A percentile compares a stretch with the other conserved stretches of the same genome.
These are phyloP conservation scores for Moricandia arvensis DNA, from an alignment of 345 rosid species.

Conservation along the genomic window DNA sequence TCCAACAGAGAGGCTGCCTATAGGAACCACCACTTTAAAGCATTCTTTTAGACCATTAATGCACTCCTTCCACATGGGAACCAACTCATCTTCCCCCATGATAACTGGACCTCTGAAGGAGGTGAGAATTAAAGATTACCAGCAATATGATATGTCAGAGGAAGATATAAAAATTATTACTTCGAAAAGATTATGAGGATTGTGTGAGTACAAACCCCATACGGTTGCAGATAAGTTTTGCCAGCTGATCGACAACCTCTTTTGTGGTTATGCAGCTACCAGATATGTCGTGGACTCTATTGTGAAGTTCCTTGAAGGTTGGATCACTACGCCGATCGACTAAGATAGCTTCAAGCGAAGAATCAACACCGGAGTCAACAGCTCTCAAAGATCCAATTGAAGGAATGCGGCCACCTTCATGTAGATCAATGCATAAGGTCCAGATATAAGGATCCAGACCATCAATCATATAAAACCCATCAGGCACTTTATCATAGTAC, in stretches of 20 bases:
- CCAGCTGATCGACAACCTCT: slow-evolving; percentile 94
- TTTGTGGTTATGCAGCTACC: slow-evolving; percentile 62
- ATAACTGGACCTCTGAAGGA: slow-evolving; percentile 68
- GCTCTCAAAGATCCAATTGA: slow-evolving; percentile 80
- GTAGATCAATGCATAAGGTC: slow-evolving; percentile 84
- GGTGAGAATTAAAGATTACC: slow-evolving; percentile 5
- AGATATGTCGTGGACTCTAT: slow-evolving; percentile 71
- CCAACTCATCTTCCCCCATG: slow-evolving; percentile 63
- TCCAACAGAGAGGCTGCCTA: slow-evolving; percentile 88
- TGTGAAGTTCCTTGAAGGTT: slow-evolving; percentile 78
- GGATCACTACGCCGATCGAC: slow-evolving; percentile 78
- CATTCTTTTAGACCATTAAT: slow-evolving; percentile 74
- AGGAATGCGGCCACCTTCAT: slow-evolving; percentile 86
- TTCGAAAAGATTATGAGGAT: slow-evolving; percentile 5
- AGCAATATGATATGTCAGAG: slow-evolving; percentile 36
- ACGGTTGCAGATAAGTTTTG: slow-evolving; percentile 82
- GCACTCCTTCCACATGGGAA: slow-evolving; percentile 75
- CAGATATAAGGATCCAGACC: slow-evolving; percentile 94
- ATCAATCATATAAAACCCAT: slow-evolving; percentile 86
- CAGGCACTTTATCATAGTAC: slow-evolving; percentile 87
- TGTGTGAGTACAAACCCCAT: slow-evolving; percentile 73
- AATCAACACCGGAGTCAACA: slow-evolving; percentile 58
- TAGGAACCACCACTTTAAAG: slow-evolving; percentile 85
- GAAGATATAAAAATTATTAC: slow-evolving; percentile 23
- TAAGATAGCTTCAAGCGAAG: slow-evolving; percentile 78